Percentiles rank a stretch among this genome's conserved stretches.
phyloP scores from a whole-genome alignment of 2,329 filamentous ascomycete genomes.

The Xylariaceae sp. region DNA sequence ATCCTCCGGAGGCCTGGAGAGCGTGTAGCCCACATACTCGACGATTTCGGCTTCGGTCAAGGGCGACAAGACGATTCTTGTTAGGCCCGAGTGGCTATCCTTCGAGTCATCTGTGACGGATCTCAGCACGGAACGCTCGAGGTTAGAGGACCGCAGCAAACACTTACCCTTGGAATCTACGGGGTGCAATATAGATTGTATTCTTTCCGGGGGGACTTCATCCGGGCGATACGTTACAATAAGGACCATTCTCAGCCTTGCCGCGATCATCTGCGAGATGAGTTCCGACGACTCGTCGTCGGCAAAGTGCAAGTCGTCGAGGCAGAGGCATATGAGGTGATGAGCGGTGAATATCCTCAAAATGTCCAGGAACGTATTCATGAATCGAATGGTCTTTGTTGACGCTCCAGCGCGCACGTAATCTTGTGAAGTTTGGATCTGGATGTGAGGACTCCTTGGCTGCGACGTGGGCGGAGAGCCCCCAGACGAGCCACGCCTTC shows the following conservation, averaged over 20 bases:
- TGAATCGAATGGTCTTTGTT: conserved; percentile 65
- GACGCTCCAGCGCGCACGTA: conserved; percentile 53
- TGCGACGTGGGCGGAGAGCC: conserved; percentile 35
- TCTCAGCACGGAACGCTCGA: conserved; percentile 10
- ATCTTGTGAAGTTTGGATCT: conserved; percentile 51
- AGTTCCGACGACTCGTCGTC: conserved; percentile 83
- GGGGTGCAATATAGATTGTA: conserved; percentile 50
- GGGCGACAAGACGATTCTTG: conserved; percentile 65
- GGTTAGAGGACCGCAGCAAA: background rate
- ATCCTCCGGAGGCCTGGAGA: conserved; percentile 67
- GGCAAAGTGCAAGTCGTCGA: conserved; percentile 88
- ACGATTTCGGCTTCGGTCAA: conserved; percentile 75
- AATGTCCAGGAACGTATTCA: conserved; percentile 85
- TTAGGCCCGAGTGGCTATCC: conserved; percentile 51
- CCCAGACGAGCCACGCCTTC: conserved; percentile 45
- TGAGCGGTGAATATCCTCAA: conserved; percentile 73
- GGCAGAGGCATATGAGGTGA: conserved; percentile 80
- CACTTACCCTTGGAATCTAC: conserved; percentile 46
- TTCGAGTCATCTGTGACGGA: conserved; percentile 36
- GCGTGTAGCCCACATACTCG: conserved; percentile 74
- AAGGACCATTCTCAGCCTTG: conserved; percentile 74
- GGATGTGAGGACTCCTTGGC: conserved; percentile 33
- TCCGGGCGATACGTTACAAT: conserved; percentile 71
- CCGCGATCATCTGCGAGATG: conserved; percentile 71
- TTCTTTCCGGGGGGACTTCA: conserved; percentile 52